Evolutionary conservation across 2,329 filamentous ascomycete genomes (phyloP).

Genomic region (Raffaelea deltoideospora): DNA sequence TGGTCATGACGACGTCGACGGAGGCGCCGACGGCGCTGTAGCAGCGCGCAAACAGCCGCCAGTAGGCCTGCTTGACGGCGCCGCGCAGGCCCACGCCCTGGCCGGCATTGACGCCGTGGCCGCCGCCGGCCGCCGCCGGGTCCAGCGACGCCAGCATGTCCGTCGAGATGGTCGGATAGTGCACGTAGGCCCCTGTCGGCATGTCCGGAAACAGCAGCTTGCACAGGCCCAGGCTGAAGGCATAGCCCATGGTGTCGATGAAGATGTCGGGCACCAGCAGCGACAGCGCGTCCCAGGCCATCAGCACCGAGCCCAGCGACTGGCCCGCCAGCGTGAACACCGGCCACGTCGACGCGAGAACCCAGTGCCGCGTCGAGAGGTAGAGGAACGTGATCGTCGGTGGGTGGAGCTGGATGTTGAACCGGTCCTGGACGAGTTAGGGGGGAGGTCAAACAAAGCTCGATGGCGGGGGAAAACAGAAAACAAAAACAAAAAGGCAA

Average conservation of each 20-base stretch:
- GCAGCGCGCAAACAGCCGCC: slow-evolving; percentile 66
- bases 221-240: slow-evolving; percentile 70
- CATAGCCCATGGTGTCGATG: slow-evolving; percentile 96
- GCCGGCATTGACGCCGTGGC: slow-evolving; percentile 69
- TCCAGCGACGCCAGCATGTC: slow-evolving; percentile 87
- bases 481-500: slow-evolving; percentile 1
- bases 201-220: slow-evolving; percentile 68
- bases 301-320: slow-evolving; percentile 70
- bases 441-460: too few relatives aligned
- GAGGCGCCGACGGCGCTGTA: slow-evolving; percentile 74
- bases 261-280: slow-evolving; percentile 87
- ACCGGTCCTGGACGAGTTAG: slow-evolving; percentile 49
- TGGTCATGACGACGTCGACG: slow-evolving; percentile 93
- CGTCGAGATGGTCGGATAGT: slow-evolving; percentile 96
- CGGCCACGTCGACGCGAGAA: slow-evolving; percentile 77
- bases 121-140: slow-evolving; percentile 39
- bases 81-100: slow-evolving; percentile 61
- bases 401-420: slow-evolving; percentile 80
- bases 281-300: slow-evolving; percentile 88
- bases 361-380: slow-evolving; percentile 72
- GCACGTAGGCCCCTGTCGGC: slow-evolving; percentile 84
- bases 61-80: slow-evolving; percentile 63
- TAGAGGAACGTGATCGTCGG: slow-evolving; percentile 81
- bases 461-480: too few relatives aligned
- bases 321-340: slow-evolving; percentile 90